These are phyloP conservation scores for Silene uniflora DNA, from an alignment of 148 eudicot species.

Conservation along the genomic window DNA sequence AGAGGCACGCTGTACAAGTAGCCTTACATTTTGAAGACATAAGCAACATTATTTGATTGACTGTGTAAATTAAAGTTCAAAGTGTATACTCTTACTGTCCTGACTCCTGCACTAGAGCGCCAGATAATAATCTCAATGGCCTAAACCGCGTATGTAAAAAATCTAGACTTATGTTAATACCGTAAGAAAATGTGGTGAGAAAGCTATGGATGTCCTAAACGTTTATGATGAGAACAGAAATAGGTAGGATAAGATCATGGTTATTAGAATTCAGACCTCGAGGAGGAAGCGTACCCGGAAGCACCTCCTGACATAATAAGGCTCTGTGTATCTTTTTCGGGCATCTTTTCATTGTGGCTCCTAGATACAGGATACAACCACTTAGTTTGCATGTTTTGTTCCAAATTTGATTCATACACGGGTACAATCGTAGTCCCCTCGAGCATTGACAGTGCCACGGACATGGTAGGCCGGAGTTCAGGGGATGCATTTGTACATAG, in stretches of 20 bases:
- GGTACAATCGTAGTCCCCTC: conserved; percentile 16
- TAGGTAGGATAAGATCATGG: conserved; percentile 8
- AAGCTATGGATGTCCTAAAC: background rate
- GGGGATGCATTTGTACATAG: conserved; percentile 38
- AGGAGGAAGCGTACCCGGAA: background rate
- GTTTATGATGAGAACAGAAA: background rate
- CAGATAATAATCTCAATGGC: too few species aligned
- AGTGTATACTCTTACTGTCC: too few species aligned
- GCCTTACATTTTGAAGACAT: too few species aligned
- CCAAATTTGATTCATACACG: conserved; percentile 5
- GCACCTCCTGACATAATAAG: conserved; percentile 7
- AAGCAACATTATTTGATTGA: too few species aligned
- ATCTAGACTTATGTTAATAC: too few species aligned
- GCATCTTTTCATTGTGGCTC: background rate
- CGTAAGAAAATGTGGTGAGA: background rate
- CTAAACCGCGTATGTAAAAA: too few species aligned
- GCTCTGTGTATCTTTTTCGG: conserved; percentile 15
- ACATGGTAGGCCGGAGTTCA: conserved; percentile 44
- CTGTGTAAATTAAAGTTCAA: too few species aligned
- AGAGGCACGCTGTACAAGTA: too few species aligned
- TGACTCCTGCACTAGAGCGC: too few species aligned
- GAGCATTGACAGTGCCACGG: conserved; percentile 34
- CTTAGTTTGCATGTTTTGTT: conserved; percentile 6
- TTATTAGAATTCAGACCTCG: background rate
- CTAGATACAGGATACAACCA: background rate